These are phyloP conservation scores for Cenococcum geophilum DNA, from an alignment of 495 filamentous ascomycete species.

Conservation along the genomic window DNA sequence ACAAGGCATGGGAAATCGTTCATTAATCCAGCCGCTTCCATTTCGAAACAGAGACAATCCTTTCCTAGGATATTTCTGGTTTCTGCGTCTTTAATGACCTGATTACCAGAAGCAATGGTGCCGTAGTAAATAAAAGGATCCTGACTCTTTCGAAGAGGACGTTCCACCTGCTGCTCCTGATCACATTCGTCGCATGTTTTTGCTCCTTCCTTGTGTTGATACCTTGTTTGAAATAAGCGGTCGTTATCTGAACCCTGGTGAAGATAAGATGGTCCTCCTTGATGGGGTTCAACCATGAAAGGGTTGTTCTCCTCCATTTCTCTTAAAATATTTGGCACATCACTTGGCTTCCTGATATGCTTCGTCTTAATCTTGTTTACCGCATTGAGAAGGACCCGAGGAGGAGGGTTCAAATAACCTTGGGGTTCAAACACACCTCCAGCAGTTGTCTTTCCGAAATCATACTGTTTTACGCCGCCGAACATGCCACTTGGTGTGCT, in stretches of 20 bases:
- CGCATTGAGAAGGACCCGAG: neutral
- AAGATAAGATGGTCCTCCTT: neutral
- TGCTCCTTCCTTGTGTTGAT: neutral
- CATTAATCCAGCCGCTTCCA: constrained; percentile 33
- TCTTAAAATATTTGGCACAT: neutral
- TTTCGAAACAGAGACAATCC: constrained; percentile 32
- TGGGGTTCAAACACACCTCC: neutral
- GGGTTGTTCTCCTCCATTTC: neutral
- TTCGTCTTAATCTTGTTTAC: constrained; percentile 2
- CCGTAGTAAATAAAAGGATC: constrained; percentile 27
- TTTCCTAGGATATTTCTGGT: constrained; percentile 28
- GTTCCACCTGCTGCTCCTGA: neutral
- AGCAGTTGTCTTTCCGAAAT: constrained; percentile 11
- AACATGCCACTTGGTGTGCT: constrained; percentile 32
- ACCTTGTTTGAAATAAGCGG: neutral
- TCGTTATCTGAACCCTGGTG: neutral
- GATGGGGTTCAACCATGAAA: constrained; percentile 1
- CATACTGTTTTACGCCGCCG: constrained; percentile 39
- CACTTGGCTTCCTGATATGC: neutral
- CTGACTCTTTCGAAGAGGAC: neutral
- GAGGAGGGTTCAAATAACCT: neutral
- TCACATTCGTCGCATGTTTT: neutral
- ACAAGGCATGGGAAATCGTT: constrained; percentile 28
- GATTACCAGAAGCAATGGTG: constrained; percentile 31
- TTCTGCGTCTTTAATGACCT: constrained; percentile 32